These are phyloP conservation scores for Tubosaeta sp. DNA, from an alignment of 768 basidiomycete genomes.

Conservation along the genomic window DNA sequence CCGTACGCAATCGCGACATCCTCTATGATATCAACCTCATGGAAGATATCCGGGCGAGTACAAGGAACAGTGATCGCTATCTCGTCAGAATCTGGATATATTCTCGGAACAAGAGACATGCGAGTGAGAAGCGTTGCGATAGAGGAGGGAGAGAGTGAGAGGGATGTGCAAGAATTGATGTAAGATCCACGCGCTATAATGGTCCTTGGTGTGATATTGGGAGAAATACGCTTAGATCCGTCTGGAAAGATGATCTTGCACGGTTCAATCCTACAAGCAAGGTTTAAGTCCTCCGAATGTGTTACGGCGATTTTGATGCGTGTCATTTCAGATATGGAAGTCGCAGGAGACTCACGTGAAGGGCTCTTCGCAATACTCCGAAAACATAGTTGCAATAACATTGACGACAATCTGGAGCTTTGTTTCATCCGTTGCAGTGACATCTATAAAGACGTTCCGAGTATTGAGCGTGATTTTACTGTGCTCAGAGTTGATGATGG, in stretches of 20 bases:
- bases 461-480: conserved; percentile 97
- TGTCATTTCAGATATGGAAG: not conserved
- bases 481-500: conserved; percentile 96
- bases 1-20: conserved; percentile 97
- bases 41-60: conserved; percentile 97
- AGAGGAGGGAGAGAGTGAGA: conserved; percentile 60
- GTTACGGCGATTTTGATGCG: not conserved
- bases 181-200: conserved; percentile 81
- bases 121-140: conserved; percentile 70
- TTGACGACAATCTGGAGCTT: conserved; percentile 95
- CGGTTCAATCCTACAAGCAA: conserved; percentile 75
- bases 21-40: conserved; percentile 98
- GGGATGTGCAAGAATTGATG: conserved; percentile 93
- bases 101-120: conserved; percentile 70
- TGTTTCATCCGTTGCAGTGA: conserved; percentile 94
- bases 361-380: conserved; percentile 89
- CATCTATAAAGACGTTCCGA: conserved; percentile 91
- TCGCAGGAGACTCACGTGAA: conserved; percentile 64
- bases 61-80: conserved; percentile 77
- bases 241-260: conserved; percentile 80
- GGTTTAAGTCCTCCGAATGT: not conserved
- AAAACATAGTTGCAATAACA: conserved; percentile 96
- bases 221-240: conserved; percentile 70
- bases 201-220: conserved; percentile 70
- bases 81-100: conserved; percentile 52